Evolutionary conservation across 2,329 filamentous ascomycete species (phyloP).

Genomic region (Hymenoscyphus scutula): DNA sequence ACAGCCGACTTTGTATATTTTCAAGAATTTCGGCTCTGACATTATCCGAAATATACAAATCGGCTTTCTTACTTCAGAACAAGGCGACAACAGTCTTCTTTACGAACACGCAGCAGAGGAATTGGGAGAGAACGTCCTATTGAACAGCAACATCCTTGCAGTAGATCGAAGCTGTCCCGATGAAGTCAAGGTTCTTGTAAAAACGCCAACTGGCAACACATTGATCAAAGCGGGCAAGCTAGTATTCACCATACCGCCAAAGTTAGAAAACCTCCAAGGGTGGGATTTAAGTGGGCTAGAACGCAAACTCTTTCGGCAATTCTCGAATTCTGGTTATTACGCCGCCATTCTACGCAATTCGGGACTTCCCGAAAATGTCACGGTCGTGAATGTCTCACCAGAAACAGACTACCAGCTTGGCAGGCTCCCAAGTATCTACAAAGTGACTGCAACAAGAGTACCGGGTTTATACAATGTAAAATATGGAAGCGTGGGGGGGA

Average conservation of each 20-base stretch:
- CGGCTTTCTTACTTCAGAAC: slow-evolving; percentile 16
- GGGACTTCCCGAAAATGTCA: slow-evolving; percentile 32
- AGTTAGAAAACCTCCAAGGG: slow-evolving; percentile 35
- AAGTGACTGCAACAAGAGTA: slow-evolving; percentile 25
- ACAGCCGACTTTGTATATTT: slow-evolving; percentile 45
- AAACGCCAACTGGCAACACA: slow-evolving; percentile 34
- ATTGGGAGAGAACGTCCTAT: slow-evolving; percentile 18
- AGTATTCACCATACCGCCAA: slow-evolving; percentile 44
- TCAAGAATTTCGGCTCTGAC: slow-evolving; percentile 40
- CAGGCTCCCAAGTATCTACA: slow-evolving; percentile 35
- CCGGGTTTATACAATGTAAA: slow-evolving; percentile 17
- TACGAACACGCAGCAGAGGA: slow-evolving; percentile 18
- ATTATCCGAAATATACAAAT: slow-evolving; percentile 17
- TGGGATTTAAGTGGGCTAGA: slow-evolving; percentile 41
- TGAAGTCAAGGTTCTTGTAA: slow-evolving; percentile 33
- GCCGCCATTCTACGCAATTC: slow-evolving; percentile 40
- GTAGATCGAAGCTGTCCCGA: slow-evolving; percentile 16
- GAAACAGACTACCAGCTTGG: slow-evolving; percentile 35
- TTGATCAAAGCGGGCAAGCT: slow-evolving; percentile 42
- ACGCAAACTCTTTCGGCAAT: slow-evolving; percentile 38
- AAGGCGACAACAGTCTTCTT: slow-evolving; percentile 20
- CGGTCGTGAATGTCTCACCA: slow-evolving; percentile 32
- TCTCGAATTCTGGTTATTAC: slow-evolving; percentile 41
- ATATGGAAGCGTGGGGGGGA: slow-evolving; percentile 17
- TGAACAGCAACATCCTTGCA: slow-evolving; percentile 19